Evolutionary conservation across 768 basidiomycete species (phyloP).

Genomic region (Leccinum pellstonianum): DNA sequence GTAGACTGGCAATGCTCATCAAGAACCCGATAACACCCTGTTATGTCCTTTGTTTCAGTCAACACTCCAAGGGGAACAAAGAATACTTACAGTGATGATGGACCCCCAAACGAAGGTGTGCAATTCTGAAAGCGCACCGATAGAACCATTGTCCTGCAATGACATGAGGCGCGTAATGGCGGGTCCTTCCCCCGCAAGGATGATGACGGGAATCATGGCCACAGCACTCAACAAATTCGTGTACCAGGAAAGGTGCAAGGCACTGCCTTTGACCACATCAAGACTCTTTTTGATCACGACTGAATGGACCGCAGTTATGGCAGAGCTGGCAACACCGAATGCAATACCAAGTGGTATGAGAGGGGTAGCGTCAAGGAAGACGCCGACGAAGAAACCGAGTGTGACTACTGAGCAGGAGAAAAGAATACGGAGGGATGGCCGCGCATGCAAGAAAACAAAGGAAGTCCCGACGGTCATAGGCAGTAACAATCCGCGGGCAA

Average conservation of each 20-base stretch:
- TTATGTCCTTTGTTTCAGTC: background rate
- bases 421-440: constrained; percentile 75
- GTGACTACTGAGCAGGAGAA: constrained; percentile 80
- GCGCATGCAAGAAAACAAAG: constrained; percentile 68
- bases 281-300: constrained; percentile 92
- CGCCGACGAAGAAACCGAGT: constrained; percentile 86
- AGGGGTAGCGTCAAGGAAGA: constrained; percentile 70
- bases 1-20: constrained; percentile 89
- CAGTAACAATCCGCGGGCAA: constrained; percentile 90
- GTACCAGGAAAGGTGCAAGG: constrained; percentile 88
- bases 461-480: constrained; percentile 94
- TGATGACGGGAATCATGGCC: constrained; percentile 67
- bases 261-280: constrained; percentile 75
- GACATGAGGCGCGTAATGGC: constrained; percentile 62
- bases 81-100: constrained; percentile 61
- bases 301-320: constrained; percentile 88
- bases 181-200: constrained; percentile 74
- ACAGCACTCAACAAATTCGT: constrained; percentile 80
- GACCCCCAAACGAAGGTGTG: constrained; percentile 79
- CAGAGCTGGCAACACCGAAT: constrained; percentile 82
- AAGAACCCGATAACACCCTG: constrained; percentile 88
- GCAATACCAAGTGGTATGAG: constrained; percentile 63
- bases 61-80: background rate
- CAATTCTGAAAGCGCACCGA: constrained; percentile 46
- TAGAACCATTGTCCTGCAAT: constrained; percentile 39